These are phyloP conservation scores for Pyracantha coccinea DNA, from an alignment of 331 rosid genomes.

Conservation along the genomic window DNA sequence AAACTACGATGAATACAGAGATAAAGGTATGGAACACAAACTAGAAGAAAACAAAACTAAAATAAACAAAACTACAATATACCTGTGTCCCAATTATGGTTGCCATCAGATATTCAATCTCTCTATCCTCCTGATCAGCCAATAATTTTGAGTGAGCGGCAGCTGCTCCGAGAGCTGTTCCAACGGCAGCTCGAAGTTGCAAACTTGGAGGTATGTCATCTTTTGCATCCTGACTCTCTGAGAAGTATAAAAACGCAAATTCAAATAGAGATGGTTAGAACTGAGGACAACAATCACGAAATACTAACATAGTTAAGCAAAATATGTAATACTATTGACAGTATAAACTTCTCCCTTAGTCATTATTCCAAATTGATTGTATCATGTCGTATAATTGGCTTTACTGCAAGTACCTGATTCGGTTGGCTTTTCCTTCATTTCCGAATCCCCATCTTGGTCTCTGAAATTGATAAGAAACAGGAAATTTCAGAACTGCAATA, in stretches of 20 bases:
- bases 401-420: constrained; percentile 44
- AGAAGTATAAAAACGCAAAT: constrained; percentile 1
- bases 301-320: not conserved
- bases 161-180: constrained; percentile 91
- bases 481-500: not conserved
- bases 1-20: not conserved
- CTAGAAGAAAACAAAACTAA: not conserved
- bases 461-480: constrained; percentile 33
- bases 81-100: constrained; percentile 86
- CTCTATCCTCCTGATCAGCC: constrained; percentile 90
- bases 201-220: constrained; percentile 55
- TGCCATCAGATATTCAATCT: constrained; percentile 69
- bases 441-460: constrained; percentile 39
- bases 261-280: constrained; percentile 8
- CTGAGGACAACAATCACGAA: not conserved
- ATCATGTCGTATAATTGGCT: constrained; percentile 2
- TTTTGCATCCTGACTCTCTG: constrained; percentile 33
- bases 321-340: not conserved
- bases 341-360: not conserved
- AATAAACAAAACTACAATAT: constrained; percentile 3
- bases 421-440: constrained; percentile 29
- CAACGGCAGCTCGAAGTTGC: constrained; percentile 67
- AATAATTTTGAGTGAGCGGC: constrained; percentile 82
- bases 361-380: not conserved
- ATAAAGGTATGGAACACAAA: not conserved